Evolutionary conservation across 2,329 filamentous ascomycete genomes (phyloP).

Genomic region (Fusarium sp.): DNA sequence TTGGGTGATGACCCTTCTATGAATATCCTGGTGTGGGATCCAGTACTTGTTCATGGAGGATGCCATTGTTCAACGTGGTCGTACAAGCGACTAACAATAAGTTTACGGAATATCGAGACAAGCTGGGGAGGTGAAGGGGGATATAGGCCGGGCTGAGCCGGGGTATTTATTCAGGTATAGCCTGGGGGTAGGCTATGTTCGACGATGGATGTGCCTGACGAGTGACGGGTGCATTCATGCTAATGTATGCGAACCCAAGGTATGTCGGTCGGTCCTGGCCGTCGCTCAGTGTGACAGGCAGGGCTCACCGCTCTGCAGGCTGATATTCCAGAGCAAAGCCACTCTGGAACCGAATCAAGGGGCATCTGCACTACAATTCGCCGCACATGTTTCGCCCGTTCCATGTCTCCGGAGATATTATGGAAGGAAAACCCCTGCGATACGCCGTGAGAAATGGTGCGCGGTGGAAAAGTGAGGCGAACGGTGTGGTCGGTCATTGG

Average conservation of each 20-base stretch:
- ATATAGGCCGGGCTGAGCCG: constrained; percentile 26
- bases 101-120: constrained; percentile 20
- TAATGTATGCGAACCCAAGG: constrained; percentile 43
- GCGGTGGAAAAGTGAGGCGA: constrained; percentile 45
- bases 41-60: constrained; percentile 67
- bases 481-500: constrained; percentile 43
- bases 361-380: constrained; percentile 33
- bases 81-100: constrained; percentile 23
- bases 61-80: constrained; percentile 39
- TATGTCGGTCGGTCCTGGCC: constrained; percentile 38
- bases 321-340: constrained; percentile 35
- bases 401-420: constrained; percentile 38
- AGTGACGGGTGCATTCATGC: constrained; percentile 36
- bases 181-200: constrained; percentile 31
- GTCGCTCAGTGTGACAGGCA: constrained; percentile 34
- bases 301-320: constrained; percentile 43
- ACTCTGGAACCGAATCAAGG: constrained; percentile 37
- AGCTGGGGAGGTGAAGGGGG: constrained; percentile 21
- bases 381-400: constrained; percentile 38
- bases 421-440: constrained; percentile 42
- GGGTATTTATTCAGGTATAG: constrained; percentile 43
- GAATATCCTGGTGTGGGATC: constrained; percentile 70
- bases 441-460: constrained; percentile 33
- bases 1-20: constrained; percentile 69
- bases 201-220: constrained; percentile 38